Evolutionary conservation across 352 stramenopile genomes (phyloP), one percentile per base, ranked within the genome.

Genomic region (Globisporangium cederbergense): DNA sequence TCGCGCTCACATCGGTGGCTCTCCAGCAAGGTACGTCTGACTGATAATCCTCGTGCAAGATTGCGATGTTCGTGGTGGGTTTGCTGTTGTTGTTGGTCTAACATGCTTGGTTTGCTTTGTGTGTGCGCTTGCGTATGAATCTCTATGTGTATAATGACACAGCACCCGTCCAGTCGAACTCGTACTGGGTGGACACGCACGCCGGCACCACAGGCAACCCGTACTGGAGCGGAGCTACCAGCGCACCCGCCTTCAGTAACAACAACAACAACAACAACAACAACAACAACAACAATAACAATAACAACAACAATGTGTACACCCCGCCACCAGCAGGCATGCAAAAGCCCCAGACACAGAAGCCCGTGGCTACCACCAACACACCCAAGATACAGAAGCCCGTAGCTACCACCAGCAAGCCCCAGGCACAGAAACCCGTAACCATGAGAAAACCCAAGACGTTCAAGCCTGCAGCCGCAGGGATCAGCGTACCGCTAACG

Each of bases 181-280:
- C 38, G 49, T 65, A 59, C 36, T 65, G 60, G 60, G 49, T 59
- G 20, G 50, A 65, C 38, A 59, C 49, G 49, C 60, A 65, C 28
- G 60, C 60, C 11, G 52, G 52, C 60, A 14, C 25, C 14, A 65
- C 51, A 5, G 60, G 60, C 22, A 65, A 65, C 50, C 47, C 60
- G 36, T 65, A 65, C 36, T 65, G 60, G 60, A 60, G 38, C 1
- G 51, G 43, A 32, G 2, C 46, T 22, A 51, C 20, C 3, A 58
- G 32, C 36, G 36, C 52, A 2, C 52, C 52, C 9, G 42, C 18
- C 52, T 32, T 28, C 52, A 58, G 22, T n/a, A 45, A 46, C 20
- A 61, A 40, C n/a, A 66, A 60, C 22, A 30, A 20, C 14, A 55
- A 55, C 46, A 63, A 52, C 43, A 49, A 43, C 38, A 60, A 43